Conservation (phyloP, 495 filamentous ascomycete genomes). For the Symbiotaphrina buchneri region DNA sequence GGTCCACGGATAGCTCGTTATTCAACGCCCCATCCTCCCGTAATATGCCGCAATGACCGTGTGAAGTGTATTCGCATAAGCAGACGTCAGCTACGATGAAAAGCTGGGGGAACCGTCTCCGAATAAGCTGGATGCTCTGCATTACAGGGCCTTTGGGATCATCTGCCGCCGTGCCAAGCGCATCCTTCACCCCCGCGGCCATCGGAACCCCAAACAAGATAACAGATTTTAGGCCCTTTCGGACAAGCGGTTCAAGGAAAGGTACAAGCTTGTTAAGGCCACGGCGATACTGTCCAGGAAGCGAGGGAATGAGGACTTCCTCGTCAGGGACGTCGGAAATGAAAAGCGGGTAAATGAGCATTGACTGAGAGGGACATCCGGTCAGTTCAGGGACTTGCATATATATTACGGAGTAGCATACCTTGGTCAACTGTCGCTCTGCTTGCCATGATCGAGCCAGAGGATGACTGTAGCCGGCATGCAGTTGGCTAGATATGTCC, state of each 20-base stretch:
- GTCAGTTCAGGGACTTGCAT: constrained; percentile 1
- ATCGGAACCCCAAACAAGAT: constrained; percentile 91
- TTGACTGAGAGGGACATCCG: constrained; percentile 36
- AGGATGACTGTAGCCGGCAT: constrained; percentile 86
- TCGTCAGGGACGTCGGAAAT: constrained; percentile 87
- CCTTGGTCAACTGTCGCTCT: constrained; percentile 92
- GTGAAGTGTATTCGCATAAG: constrained; percentile 96
- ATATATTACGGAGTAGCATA: constrained; percentile 9
- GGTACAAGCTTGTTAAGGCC: constrained; percentile 71
- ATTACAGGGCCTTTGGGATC: constrained; percentile 87
- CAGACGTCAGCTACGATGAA: constrained; percentile 88
- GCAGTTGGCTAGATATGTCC: constrained; percentile 84
- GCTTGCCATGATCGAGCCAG: constrained; percentile 85
- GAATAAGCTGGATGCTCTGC: constrained; percentile 55
- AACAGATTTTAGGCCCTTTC: constrained; percentile 73
- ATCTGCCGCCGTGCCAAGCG: constrained; percentile 80
- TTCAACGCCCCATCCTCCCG: constrained; percentile 80
- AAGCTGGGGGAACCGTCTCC: constrained; percentile 61
- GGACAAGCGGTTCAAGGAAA: constrained; percentile 66
- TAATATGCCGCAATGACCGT: constrained; percentile 92
- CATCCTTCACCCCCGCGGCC: constrained; percentile 59
- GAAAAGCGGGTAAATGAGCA: constrained; percentile 96
- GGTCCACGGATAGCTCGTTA: constrained; percentile 76
- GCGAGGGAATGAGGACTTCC: constrained; percentile 69
- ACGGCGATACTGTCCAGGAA: constrained; percentile 71